phyloP scores from a whole-genome alignment of 140 eudicot genomes.

The Stevia rebaudiana region DNA sequence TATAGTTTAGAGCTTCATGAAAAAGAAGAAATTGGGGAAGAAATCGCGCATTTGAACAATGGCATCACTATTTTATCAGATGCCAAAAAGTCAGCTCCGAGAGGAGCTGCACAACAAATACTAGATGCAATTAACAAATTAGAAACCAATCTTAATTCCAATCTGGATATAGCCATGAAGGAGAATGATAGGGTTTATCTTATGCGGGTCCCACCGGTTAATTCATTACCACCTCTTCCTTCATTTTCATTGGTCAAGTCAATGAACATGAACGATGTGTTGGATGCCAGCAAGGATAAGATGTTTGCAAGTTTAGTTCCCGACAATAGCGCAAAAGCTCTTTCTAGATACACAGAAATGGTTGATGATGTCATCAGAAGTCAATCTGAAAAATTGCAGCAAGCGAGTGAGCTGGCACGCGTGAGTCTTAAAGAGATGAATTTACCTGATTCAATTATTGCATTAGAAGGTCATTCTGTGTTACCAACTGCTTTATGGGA shows the following conservation, averaged over 20 bases:
- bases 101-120: slow-evolving; percentile 82
- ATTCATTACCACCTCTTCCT: slow-evolving; percentile 78
- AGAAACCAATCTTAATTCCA: slow-evolving; percentile 56
- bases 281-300: slow-evolving; percentile 86
- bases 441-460: slow-evolving; percentile 82
- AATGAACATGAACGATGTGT: slow-evolving; percentile 66
- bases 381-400: slow-evolving; percentile 92
- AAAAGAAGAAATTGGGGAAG: slow-evolving; percentile 94
- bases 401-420: slow-evolving; percentile 95
- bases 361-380: slow-evolving; percentile 90
- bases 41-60: slow-evolving; percentile 81
- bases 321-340: slow-evolving; percentile 89
- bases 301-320: slow-evolving; percentile 96
- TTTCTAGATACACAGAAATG: slow-evolving; percentile 95
- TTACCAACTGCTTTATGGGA: slow-evolving; percentile 76
- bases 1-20: slow-evolving; percentile 91
- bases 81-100: slow-evolving; percentile 68
- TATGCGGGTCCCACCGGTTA: slow-evolving; percentile 86
- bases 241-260: slow-evolving; percentile 88
- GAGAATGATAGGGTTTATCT: slow-evolving; percentile 95
- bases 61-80: slow-evolving; percentile 66
- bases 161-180: slow-evolving; percentile 82
- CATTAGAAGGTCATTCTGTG: slow-evolving; percentile 75
- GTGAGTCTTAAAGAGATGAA: slow-evolving; percentile 96
- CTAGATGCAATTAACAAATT: slow-evolving; percentile 70